Evolutionary conservation across 768 basidiomycete genomes (phyloP).

Genomic region (Phlebiopsis gigantea): DNA sequence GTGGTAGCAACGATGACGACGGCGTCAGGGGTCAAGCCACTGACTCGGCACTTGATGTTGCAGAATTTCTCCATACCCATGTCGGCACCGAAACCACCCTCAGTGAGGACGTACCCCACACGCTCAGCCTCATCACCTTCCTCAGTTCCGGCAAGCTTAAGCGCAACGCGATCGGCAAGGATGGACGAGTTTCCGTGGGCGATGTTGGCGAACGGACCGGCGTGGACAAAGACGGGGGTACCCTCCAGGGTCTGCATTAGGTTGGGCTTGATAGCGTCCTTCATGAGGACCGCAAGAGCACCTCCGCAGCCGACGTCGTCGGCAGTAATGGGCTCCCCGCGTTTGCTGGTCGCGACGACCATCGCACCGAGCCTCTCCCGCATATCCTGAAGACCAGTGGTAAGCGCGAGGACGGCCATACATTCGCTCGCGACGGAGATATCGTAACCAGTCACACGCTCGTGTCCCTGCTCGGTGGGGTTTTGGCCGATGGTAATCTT

Average conservation of each 20-base stretch:
- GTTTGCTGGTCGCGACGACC: conserved; percentile 93
- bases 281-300: conserved; percentile 94
- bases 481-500: conserved; percentile 92
- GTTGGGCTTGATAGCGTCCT: conserved; percentile 98
- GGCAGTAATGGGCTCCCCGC: conserved; percentile 88
- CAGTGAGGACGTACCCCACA: conserved; percentile 93
- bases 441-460: conserved; percentile 89
- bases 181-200: conserved; percentile 99
- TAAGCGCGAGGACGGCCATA: conserved; percentile 95
- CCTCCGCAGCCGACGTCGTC: conserved; percentile 96
- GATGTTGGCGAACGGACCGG: conserved; percentile 98
- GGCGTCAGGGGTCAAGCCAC: conserved; percentile 90
- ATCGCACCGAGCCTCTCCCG: conserved; percentile 87
- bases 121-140: conserved; percentile 78
- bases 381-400: conserved; percentile 88
- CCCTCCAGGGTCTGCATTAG: conserved; percentile 99
- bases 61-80: conserved; percentile 99
- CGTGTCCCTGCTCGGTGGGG: conserved; percentile 83
- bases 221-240: conserved; percentile 98
- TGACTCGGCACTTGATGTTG: conserved; percentile 97
- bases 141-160: conserved; percentile 95
- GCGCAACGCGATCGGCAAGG: conserved; percentile 92
- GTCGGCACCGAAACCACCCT: conserved; percentile 98
- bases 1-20: conserved; percentile 96
- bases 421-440: conserved; percentile 96